These are phyloP conservation scores for Pharus latifolius DNA, from an alignment of 176 grass and related monocot species.

Conservation along the genomic window DNA sequence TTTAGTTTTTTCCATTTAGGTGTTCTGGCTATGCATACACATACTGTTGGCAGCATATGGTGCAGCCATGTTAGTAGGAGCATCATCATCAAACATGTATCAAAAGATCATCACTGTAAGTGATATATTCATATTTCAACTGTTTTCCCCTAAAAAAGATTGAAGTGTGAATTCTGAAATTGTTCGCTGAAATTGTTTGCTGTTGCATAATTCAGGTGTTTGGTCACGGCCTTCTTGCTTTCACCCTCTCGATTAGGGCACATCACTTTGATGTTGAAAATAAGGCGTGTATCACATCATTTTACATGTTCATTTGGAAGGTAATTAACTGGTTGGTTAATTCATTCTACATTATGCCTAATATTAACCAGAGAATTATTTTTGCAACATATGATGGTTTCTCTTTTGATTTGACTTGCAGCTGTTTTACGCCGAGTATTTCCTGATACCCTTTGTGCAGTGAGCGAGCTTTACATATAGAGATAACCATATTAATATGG, in stretches of 20 bases:
- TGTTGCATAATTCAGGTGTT: constrained; percentile 30
- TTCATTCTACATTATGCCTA: background rate
- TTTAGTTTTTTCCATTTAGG: constrained; percentile 19
- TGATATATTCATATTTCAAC: background rate
- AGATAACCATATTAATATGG: too few species aligned
- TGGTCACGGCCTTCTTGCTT: constrained; percentile 58
- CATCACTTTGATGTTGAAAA: constrained; percentile 19
- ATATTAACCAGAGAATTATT: too few species aligned
- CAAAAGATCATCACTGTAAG: constrained; percentile 42
- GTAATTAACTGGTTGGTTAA: background rate
- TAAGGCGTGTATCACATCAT: constrained; percentile 37
- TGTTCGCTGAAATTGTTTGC: background rate
- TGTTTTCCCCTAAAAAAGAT: background rate
- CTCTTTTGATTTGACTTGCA: constrained; percentile 23
- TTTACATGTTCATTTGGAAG: constrained; percentile 99
- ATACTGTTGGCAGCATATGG: constrained; percentile 60
- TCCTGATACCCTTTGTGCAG: constrained; percentile 71
- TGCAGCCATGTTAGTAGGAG: constrained; percentile 56
- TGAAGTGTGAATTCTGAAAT: background rate
- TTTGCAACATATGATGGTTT: too few species aligned
- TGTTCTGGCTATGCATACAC: constrained; percentile 72
- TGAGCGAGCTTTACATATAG: too few species aligned
- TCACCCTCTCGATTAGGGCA: constrained; percentile 35
- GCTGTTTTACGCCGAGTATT: constrained; percentile 77
- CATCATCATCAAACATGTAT: constrained; percentile 33